phyloP scores from a whole-genome alignment of 176 grass and related monocot species.

The Thinopyrum elongatum region DNA sequence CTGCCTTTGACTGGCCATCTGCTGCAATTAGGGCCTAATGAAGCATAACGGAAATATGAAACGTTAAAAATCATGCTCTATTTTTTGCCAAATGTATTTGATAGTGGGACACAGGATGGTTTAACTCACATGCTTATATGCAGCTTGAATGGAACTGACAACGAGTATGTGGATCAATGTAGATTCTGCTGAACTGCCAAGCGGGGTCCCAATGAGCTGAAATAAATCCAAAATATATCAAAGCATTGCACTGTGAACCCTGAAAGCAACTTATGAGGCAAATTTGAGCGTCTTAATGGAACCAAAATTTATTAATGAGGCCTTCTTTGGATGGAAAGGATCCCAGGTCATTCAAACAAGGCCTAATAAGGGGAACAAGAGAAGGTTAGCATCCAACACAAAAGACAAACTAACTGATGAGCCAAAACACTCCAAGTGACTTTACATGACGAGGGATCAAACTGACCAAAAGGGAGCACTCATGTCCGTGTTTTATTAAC shows the following conservation, averaged over 20 bases:
- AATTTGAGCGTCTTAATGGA: neutral
- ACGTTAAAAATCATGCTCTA: neutral
- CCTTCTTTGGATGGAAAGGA: neutral
- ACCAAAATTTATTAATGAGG: neutral
- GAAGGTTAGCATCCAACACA: slow-evolving; percentile 14
- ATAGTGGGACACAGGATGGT: neutral
- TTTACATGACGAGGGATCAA: neutral
- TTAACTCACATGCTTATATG: slow-evolving; percentile 64
- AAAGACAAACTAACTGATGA: slow-evolving; percentile 3
- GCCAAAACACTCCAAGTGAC: neutral
- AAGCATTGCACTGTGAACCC: slow-evolving; percentile 3
- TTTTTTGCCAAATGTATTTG: neutral
- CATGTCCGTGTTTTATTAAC: neutral
- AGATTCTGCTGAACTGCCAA: slow-evolving; percentile 38
- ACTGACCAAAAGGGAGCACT: slow-evolving; percentile 19
- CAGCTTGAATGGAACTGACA: slow-evolving; percentile 74
- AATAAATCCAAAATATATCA: slow-evolving; percentile 33
- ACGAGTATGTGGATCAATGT: slow-evolving; percentile 62
- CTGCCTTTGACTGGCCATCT: slow-evolving; percentile 45
- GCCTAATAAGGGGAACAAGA: slow-evolving; percentile 7
- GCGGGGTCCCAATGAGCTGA: slow-evolving; percentile 48
- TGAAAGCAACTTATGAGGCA: neutral
- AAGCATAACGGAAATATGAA: slow-evolving; percentile 16
- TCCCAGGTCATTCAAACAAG: neutral
- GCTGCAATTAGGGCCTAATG: slow-evolving; percentile 47